Evolutionary conservation across 345 rosid genomes (phyloP).

Genomic region (Cardamine resedifolia): DNA sequence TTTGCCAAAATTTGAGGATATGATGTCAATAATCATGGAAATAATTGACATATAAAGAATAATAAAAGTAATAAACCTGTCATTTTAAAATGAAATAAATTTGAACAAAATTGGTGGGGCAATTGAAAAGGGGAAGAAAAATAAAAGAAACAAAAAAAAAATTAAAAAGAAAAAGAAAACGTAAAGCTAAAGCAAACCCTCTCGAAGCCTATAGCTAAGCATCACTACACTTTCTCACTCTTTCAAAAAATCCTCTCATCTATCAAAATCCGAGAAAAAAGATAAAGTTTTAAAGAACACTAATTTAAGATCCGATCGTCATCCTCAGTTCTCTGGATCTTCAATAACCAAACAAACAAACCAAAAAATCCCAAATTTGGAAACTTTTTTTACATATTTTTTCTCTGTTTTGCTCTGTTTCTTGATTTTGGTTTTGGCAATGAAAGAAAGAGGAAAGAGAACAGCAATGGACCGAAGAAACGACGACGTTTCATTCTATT

Average conservation of each 20-base stretch:
- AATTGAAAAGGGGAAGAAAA: constrained; percentile 11
- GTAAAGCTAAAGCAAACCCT: constrained; percentile 73
- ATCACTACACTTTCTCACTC: constrained; percentile 44
- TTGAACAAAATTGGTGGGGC: constrained; percentile 27
- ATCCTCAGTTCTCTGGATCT: constrained; percentile 33
- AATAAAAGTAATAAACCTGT: background rate
- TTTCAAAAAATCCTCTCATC: constrained; percentile 33
- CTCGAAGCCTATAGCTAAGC: constrained; percentile 41
- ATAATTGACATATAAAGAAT: constrained; percentile 22
- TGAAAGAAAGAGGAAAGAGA: constrained; percentile 88
- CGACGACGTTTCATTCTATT: constrained; percentile 41
- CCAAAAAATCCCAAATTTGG: constrained; percentile 4
- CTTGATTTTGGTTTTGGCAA: constrained; percentile 28
- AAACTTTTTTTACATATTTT: constrained; percentile 11
- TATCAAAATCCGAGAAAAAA: constrained; percentile 28
- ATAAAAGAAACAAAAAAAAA: background rate
- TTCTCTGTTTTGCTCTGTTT: background rate
- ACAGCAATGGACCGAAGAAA: constrained; percentile 50
- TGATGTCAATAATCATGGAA: constrained; percentile 33
- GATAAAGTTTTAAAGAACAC: constrained; percentile 14
- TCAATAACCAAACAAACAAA: constrained; percentile 8
- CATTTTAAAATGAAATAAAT: background rate
- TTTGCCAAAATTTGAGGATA: constrained; percentile 32
- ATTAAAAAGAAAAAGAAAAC: constrained; percentile 41
- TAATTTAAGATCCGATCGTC: constrained; percentile 27